These are phyloP conservation scores for Nephromyces sp. DNA, from an alignment of 169 alveolate genomes.

Conservation along the genomic window DNA sequence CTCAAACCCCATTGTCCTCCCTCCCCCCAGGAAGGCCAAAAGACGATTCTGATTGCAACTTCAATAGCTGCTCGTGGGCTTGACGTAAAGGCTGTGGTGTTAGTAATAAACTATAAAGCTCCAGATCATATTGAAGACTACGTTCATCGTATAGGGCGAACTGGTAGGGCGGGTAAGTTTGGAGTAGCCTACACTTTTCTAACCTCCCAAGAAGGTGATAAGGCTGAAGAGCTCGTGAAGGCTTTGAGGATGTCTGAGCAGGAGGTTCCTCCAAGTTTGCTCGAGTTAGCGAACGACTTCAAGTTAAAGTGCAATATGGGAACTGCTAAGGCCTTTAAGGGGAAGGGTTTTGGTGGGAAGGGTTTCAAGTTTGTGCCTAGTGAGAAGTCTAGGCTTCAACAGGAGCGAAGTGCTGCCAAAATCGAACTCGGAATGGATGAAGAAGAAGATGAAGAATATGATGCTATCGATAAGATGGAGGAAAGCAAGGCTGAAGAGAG, in stretches of 20 bases:
- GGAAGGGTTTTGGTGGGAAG: constrained; percentile 84
- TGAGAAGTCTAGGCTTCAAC: constrained; percentile 78
- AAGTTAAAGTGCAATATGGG: constrained; percentile 48
- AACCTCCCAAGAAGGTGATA: constrained; percentile 76
- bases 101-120: constrained; percentile 91
- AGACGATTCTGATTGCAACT: constrained; percentile 89
- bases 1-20: constrained; percentile 30
- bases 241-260: constrained; percentile 66
- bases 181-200: constrained; percentile 96
- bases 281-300: constrained; percentile 58
- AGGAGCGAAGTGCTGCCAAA: constrained; percentile 65
- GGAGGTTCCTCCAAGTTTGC: constrained; percentile 68
- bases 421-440: constrained; percentile 56
- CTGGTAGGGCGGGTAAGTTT: constrained; percentile 96
- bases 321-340: constrained; percentile 65
- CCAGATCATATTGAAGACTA: constrained; percentile 99
- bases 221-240: constrained; percentile 86
- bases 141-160: constrained; percentile 97
- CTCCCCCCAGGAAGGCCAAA: constrained; percentile 24
- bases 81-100: constrained; percentile 84
- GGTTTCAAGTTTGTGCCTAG: constrained; percentile 85
- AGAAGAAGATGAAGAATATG: constrained; percentile 37
- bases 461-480: constrained; percentile 4
- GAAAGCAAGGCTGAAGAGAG: neutral
- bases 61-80: constrained; percentile 97